phyloP scores from a whole-genome alignment of 2,329 filamentous ascomycete species.

The Calonectria pseudoreteaudii region DNA sequence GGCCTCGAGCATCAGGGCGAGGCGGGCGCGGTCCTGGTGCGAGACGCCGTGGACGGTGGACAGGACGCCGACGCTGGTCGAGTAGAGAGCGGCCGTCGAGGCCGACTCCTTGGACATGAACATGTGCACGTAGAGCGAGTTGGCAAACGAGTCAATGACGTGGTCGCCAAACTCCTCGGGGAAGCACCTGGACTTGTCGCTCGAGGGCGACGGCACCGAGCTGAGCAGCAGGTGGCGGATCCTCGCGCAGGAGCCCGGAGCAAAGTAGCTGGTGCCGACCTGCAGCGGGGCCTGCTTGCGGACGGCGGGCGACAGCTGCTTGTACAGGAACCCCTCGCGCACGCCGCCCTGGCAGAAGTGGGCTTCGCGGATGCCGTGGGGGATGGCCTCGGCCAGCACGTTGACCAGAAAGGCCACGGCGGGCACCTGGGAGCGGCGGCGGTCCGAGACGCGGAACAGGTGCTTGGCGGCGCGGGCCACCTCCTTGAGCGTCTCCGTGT shows the following conservation, averaged over 20 bases:
- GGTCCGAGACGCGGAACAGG: slow-evolving; percentile 72
- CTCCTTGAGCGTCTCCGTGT: slow-evolving; percentile 55
- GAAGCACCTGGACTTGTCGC: slow-evolving; percentile 39
- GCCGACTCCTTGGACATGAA: slow-evolving; percentile 64
- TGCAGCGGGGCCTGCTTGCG: slow-evolving; percentile 68
- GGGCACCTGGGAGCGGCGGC: slow-evolving; percentile 74
- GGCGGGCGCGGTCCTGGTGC: slow-evolving; percentile 69
- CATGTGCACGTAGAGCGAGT: slow-evolving; percentile 67
- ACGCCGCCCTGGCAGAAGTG: slow-evolving; percentile 80
- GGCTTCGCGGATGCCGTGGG: slow-evolving; percentile 68
- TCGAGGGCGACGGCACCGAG: slow-evolving; percentile 55
- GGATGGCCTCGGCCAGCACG: slow-evolving; percentile 71
- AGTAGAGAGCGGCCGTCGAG: slow-evolving; percentile 70
- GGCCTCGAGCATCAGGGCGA: slow-evolving; percentile 73
- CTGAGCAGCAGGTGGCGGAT: slow-evolving; percentile 61
- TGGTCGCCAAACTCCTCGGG: slow-evolving; percentile 56
- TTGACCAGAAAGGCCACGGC: slow-evolving; percentile 75
- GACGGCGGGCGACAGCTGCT: slow-evolving; percentile 58
- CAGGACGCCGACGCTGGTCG: slow-evolving; percentile 72
- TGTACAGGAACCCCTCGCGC: slow-evolving; percentile 74
- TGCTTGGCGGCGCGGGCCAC: slow-evolving; percentile 50
- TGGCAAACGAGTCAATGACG: slow-evolving; percentile 67
- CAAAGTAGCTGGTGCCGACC: slow-evolving; percentile 67
- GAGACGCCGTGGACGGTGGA: slow-evolving; percentile 71
- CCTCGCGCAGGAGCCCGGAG: slow-evolving; percentile 57